Conservation (phyloP, 495 filamentous ascomycete species). For the Lasiosphaeris hirsuta region DNA sequence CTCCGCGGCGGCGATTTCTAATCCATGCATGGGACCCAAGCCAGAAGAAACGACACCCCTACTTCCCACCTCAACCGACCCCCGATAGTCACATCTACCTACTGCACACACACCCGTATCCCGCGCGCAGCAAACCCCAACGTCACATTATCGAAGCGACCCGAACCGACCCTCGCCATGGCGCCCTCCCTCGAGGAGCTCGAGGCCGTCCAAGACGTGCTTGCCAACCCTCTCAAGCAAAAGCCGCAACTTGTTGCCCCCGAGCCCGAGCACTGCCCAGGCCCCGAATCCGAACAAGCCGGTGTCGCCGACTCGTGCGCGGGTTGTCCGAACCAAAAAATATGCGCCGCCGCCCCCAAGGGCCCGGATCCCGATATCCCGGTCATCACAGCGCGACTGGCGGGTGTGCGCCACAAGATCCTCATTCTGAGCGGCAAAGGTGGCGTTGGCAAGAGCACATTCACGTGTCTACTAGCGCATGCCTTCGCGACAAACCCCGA, state of each 20-base stretch:
- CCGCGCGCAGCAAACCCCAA: not conserved
- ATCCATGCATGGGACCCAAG: conserved; percentile 10
- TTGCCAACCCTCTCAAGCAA: conserved; percentile 65
- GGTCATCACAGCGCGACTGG: conserved; percentile 76
- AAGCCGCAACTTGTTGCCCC: conserved; percentile 84
- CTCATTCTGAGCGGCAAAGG: conserved; percentile 92
- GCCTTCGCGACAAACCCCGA: conserved; percentile 77
- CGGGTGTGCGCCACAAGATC: conserved; percentile 82
- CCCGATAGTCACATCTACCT: not conserved
- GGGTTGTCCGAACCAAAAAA: conserved; percentile 91
- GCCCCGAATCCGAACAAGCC: conserved; percentile 81
- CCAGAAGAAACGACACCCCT: not conserved
- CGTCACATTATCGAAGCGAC: not conserved
- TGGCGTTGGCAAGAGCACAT: conserved; percentile 93
- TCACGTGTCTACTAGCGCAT: conserved; percentile 80
- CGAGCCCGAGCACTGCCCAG: conserved; percentile 95
- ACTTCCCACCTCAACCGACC: not conserved
- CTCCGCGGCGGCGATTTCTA: conserved; percentile 22
- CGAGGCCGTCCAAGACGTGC: conserved; percentile 56
- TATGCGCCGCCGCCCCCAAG: conserved; percentile 91
- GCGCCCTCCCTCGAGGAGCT: conserved; percentile 66
- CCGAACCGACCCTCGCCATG: conserved; percentile 16
- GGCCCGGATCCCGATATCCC: conserved; percentile 94
- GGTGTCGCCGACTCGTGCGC: conserved; percentile 86
- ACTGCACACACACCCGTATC: not conserved